These are phyloP conservation scores for Hibiscus mutabilis DNA, from an alignment of 345 rosid species.

Conservation along the genomic window DNA sequence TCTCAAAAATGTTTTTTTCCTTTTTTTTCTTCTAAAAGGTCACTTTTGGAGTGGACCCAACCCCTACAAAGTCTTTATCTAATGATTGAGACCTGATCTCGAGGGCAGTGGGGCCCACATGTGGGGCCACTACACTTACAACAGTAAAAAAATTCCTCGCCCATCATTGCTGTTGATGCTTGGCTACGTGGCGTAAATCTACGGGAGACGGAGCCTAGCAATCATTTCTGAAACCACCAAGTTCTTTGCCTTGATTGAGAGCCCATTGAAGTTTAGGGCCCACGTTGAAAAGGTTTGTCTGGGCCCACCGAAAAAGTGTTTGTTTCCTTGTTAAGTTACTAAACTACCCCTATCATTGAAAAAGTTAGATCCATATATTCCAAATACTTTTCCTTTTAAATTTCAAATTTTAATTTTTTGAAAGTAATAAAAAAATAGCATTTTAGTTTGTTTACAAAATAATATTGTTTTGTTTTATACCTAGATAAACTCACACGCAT, in stretches of 20 bases:
- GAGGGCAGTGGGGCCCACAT: conserved; percentile 10
- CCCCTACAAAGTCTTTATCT: too few relatives aligned
- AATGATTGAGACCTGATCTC: conserved; percentile 27
- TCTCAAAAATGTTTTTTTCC: too few relatives aligned
- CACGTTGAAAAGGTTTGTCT: not conserved
- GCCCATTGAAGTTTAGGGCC: conserved; percentile 9
- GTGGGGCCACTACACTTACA: not conserved
- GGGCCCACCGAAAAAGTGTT: not conserved
- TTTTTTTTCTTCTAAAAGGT: too few relatives aligned
- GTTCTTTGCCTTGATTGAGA: not conserved
- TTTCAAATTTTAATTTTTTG: too few relatives aligned
- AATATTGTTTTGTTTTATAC: too few relatives aligned
- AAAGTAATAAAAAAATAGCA: too few relatives aligned
- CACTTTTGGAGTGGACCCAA: not conserved
- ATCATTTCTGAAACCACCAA: not conserved
- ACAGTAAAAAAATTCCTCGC: not conserved
- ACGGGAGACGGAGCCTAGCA: not conserved
- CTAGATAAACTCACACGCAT: too few relatives aligned
- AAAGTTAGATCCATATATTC: too few relatives aligned
- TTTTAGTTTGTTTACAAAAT: too few relatives aligned
- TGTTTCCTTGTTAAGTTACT: not conserved
- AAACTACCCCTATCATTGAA: not conserved
- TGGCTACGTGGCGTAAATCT: not conserved
- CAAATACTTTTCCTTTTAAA: too few relatives aligned
- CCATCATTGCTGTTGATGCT: not conserved